These are phyloP conservation scores for Colletotrichum siamense DNA, from an alignment of 2,329 filamentous ascomycete genomes.

Conservation along the genomic window DNA sequence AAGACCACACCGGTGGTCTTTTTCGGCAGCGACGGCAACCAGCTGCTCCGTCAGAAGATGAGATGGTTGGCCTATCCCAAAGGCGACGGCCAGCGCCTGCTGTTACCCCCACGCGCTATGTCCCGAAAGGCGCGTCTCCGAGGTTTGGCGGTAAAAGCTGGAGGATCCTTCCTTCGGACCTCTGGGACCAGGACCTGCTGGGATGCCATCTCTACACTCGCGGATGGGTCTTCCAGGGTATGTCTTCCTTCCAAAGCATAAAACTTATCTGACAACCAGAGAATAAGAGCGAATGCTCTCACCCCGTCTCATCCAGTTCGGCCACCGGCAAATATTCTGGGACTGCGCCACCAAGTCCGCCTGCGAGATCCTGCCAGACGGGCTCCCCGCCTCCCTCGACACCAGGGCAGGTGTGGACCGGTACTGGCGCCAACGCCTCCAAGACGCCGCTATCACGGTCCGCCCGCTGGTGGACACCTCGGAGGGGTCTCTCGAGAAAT, in stretches of 20 bases:
- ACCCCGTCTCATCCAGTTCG: conserved; percentile 27
- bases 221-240: conserved; percentile 16
- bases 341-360: conserved; percentile 27
- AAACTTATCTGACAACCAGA: not conserved
- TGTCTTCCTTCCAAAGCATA: not conserved
- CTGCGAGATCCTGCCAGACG: conserved; percentile 22
- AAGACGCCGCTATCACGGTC: not conserved
- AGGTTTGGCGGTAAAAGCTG: not conserved
- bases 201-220: not conserved
- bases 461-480: not conserved
- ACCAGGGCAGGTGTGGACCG: not conserved
- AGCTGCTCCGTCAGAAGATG: conserved; percentile 13
- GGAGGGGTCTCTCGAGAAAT: not conserved
- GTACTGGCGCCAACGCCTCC: not conserved
- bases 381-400: conserved; percentile 19
- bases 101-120: not conserved
- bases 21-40: not conserved
- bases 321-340: conserved; percentile 25
- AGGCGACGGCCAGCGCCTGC: not conserved
- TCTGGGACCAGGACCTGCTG: not conserved
- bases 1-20: conserved; percentile 1
- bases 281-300: conserved; percentile 23
- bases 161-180: not conserved
- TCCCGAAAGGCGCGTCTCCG: not conserved
- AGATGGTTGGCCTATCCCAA: not conserved